These are phyloP conservation scores for Penicillium argentinense DNA, from an alignment of 495 filamentous ascomycete genomes.

Conservation along the genomic window DNA sequence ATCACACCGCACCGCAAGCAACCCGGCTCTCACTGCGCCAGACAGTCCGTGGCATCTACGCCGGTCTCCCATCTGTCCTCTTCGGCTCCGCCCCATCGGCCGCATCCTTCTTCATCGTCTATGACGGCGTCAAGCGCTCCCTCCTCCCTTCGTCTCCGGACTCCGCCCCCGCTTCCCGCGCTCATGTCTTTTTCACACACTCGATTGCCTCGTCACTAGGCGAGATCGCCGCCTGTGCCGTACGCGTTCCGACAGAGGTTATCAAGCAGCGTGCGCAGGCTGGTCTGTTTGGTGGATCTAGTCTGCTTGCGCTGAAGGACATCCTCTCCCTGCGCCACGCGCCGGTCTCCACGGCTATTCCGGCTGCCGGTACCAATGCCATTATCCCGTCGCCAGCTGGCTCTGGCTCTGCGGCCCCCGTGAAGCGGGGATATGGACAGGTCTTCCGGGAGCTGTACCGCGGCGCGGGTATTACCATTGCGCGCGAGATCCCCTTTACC, in stretches of 20 bases:
- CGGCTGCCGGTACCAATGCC: constrained; percentile 5
- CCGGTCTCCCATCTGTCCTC: constrained; percentile 63
- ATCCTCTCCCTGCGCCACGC: constrained; percentile 60
- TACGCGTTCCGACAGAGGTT: constrained; percentile 93
- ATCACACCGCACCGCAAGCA: constrained; percentile 63
- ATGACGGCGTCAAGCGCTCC: constrained; percentile 74
- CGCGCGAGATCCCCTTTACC: constrained; percentile 96
- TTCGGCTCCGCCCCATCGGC: constrained; percentile 91
- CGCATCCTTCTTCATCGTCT: constrained; percentile 97
- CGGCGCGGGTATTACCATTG: constrained; percentile 85
- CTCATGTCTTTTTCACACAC: constrained; percentile 56
- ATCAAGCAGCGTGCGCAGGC: constrained; percentile 97
- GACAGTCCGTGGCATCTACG: constrained; percentile 71
- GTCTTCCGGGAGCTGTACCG: constrained; percentile 85
- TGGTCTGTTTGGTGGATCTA: constrained; percentile 59
- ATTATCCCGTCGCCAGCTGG: not conserved
- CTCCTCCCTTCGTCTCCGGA: constrained; percentile 36
- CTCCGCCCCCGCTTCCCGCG: constrained; percentile 28
- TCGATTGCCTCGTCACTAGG: constrained; percentile 87
- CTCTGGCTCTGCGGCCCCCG: constrained; percentile 26
- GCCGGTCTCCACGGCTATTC: not conserved
- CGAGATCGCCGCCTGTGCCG: constrained; percentile 88
- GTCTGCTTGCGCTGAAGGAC: constrained; percentile 56
- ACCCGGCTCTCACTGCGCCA: constrained; percentile 40
- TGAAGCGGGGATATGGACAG: constrained; percentile 44